Evolutionary conservation across 139 green algal species (phyloP).

Genomic region (Picochlorum costavermella): DNA sequence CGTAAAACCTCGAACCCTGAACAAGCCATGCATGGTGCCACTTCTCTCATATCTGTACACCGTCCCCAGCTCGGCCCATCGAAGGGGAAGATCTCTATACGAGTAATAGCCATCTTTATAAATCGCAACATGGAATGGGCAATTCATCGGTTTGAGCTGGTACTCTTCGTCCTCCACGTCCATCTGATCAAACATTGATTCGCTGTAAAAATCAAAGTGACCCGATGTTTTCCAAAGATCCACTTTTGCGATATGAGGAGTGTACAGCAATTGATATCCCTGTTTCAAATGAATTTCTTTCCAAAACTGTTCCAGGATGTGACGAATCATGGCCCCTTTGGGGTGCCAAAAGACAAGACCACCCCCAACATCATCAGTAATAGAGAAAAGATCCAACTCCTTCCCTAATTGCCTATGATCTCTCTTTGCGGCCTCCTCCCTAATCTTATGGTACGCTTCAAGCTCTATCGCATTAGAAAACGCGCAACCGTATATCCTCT

Average conservation of each 20-base stretch:
- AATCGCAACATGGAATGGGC: constrained; percentile 91
- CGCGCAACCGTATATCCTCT: constrained; percentile 92
- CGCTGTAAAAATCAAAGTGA: constrained; percentile 94
- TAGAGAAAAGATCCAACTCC: constrained; percentile 90
- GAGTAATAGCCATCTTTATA: constrained; percentile 71
- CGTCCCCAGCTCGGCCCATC: constrained; percentile 93
- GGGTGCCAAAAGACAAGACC: constrained; percentile 98
- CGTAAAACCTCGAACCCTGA: constrained; percentile 95
- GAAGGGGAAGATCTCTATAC: constrained; percentile 82
- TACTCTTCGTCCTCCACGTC: constrained; percentile 87
- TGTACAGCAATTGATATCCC: constrained; percentile 91
- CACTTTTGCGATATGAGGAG: constrained; percentile 86
- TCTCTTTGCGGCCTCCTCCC: constrained; percentile 42
- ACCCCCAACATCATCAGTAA: constrained; percentile 61
- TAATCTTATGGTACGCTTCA: constrained; percentile 64
- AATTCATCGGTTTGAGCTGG: constrained; percentile 98
- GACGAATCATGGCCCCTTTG: constrained; percentile 66
- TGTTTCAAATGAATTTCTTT: constrained; percentile 78
- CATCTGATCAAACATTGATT: constrained; percentile 94
- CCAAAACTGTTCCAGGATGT: constrained; percentile 91
- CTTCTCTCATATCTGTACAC: constrained; percentile 93
- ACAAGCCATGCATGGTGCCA: constrained; percentile 96
- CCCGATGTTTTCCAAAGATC: constrained; percentile 94
- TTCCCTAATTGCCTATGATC: constrained; percentile 91
- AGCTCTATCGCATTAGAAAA: constrained; percentile 72